These are phyloP conservation scores for Ajuga reptans DNA, from an alignment of 305 asterid genomes.

Conservation along the genomic window DNA sequence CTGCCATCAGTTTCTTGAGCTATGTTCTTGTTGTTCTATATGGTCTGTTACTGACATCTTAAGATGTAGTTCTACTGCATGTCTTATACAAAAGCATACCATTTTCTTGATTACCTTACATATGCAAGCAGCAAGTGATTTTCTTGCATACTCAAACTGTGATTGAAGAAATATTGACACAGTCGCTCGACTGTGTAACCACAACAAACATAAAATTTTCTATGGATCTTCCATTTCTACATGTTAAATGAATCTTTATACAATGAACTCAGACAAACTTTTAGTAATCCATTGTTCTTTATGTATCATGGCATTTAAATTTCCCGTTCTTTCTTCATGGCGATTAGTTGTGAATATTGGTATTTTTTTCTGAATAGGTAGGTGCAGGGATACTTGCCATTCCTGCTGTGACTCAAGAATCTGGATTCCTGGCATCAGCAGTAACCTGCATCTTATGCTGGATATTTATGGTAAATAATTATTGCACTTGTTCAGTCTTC, in stretches of 20 bases:
- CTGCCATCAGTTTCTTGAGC: not conserved
- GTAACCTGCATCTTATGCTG: constrained; percentile 68
- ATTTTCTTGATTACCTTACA: too few species aligned
- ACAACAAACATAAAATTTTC: not conserved
- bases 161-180: not conserved
- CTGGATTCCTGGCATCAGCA: constrained; percentile 87
- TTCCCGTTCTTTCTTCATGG: not conserved
- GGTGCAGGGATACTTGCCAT: constrained; percentile 96
- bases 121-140: not conserved
- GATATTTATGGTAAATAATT: constrained; percentile 65
- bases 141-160: not conserved
- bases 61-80: not conserved
- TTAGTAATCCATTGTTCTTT: not conserved
- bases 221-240: not conserved
- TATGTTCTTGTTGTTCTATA: not conserved
- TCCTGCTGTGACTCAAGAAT: constrained; percentile 91
- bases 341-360: not conserved
- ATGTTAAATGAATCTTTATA: not conserved
- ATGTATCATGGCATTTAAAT: not conserved
- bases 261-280: not conserved
- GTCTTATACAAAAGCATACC: too few species aligned
- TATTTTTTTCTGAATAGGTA: constrained; percentile 32
- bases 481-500: constrained; percentile 23
- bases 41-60: not conserved
- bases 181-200: not conserved